Conservation (phyloP, 208 protist species). For the Trypanosoma platydactyli region DNA sequence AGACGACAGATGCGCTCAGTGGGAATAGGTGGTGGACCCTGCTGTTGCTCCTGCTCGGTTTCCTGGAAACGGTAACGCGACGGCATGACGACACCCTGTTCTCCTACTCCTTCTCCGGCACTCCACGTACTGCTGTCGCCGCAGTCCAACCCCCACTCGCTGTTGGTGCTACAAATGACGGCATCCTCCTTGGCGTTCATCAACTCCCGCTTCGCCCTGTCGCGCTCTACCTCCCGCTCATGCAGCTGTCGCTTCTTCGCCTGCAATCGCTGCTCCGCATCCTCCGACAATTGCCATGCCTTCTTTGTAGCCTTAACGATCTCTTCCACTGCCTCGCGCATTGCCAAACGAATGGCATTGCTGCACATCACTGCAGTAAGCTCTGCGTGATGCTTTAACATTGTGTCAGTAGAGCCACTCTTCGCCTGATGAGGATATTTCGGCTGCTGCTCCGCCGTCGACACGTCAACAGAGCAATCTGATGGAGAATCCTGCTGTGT, state of each 20-base stretch:
- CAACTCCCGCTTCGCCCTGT: constrained; percentile 30
- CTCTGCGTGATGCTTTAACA: background rate
- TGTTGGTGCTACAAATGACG: background rate
- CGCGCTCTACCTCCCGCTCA: constrained; percentile 22
- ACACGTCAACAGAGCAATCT: too few species aligned
- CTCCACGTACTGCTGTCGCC: background rate
- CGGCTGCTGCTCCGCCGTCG: background rate
- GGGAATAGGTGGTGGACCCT: constrained; percentile 20
- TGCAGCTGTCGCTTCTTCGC: constrained; percentile 40
- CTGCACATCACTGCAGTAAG: constrained; percentile 16
- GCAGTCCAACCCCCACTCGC: background rate
- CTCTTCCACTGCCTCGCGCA: constrained; percentile 66
- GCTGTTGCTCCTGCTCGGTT: constrained; percentile 2
- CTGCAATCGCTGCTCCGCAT: constrained; percentile 34
- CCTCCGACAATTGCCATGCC: constrained; percentile 33
- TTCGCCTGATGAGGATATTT: background rate
- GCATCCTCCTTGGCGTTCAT: constrained; percentile 13
- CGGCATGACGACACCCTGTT: too few species aligned
- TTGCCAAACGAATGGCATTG: constrained; percentile 51
- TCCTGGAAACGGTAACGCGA: background rate
- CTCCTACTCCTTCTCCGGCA: background rate
- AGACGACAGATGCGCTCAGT: constrained; percentile 31
- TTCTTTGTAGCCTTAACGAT: constrained; percentile 46
- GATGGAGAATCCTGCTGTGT: background rate
- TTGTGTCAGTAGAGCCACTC: background rate